Conservation (phyloP, 2,329 filamentous ascomycete genomes). For the Orbilia ellipsospora region DNA sequence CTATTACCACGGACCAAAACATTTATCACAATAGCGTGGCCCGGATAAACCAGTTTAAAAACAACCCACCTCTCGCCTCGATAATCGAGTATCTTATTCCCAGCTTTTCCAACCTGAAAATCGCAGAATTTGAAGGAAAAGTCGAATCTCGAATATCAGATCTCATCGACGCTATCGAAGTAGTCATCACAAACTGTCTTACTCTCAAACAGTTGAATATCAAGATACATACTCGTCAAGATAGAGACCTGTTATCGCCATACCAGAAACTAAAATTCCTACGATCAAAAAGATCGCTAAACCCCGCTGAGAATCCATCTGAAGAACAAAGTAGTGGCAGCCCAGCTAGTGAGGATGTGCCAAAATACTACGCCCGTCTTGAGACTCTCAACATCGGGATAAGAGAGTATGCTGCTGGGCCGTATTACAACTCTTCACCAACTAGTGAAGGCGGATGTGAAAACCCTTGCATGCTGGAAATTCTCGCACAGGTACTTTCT, state of each 20-base stretch:
- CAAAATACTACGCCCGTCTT: slow-evolving; percentile 4
- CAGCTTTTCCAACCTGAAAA: slow-evolving; percentile 18
- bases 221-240: slow-evolving; percentile 2
- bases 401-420: background rate
- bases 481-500: background rate
- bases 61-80: slow-evolving; percentile 9
- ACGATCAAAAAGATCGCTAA: background rate
- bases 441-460: background rate
- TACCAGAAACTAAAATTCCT: slow-evolving; percentile 1
- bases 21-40: slow-evolving; percentile 9
- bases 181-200: slow-evolving; percentile 17
- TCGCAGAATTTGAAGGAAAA: slow-evolving; percentile 29
- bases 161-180: slow-evolving; percentile 12
- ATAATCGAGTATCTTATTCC: slow-evolving; percentile 17
- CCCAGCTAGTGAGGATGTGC: background rate
- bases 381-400: slow-evolving; percentile 6
- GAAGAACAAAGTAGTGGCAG: background rate
- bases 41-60: slow-evolving; percentile 1
- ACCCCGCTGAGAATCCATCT: background rate
- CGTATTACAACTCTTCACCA: background rate
- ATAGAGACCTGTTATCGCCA: background rate
- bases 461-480: background rate
- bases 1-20: slow-evolving; percentile 18
- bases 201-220: slow-evolving; percentile 5
- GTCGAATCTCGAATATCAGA: slow-evolving; percentile 14